Conservation (phyloP, 2,329 filamentous ascomycete species). For the Trichoderma afroharzianum region DNA sequence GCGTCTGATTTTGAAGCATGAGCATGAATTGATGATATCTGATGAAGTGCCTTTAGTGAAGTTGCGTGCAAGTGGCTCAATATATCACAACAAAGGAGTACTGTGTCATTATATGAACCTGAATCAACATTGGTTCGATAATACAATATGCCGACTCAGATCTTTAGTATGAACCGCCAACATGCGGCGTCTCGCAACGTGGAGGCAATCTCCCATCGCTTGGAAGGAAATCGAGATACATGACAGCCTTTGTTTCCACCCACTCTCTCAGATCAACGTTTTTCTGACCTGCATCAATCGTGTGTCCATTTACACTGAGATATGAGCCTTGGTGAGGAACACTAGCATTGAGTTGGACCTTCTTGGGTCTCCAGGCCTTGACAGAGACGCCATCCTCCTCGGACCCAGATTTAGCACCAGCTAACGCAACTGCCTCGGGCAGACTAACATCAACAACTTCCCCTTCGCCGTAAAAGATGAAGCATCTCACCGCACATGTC, state of each 20-base stretch:
- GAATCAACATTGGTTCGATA: background rate
- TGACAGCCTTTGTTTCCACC: conserved; percentile 33
- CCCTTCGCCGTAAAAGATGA: conserved; percentile 37
- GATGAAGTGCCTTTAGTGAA: background rate
- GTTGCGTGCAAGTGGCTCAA: background rate
- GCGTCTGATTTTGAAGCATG: background rate
- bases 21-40: background rate
- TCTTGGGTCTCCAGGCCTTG: conserved; percentile 31
- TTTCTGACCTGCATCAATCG: conserved; percentile 36
- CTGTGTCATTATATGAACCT: background rate
- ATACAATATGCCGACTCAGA: background rate
- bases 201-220: conserved; percentile 8
- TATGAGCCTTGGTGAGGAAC: conserved; percentile 26
- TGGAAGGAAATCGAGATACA: conserved; percentile 24
- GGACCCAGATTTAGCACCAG: background rate
- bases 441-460: conserved; percentile 28
- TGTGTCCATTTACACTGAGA: conserved; percentile 37
- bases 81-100: background rate
- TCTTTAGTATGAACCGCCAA: conserved; percentile 22
- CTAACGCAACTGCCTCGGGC: conserved; percentile 16
- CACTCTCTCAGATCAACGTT: conserved; percentile 37
- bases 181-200: conserved; percentile 19
- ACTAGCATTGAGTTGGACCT: conserved; percentile 19
- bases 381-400: conserved; percentile 23
- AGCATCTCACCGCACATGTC: conserved; percentile 42